These are phyloP conservation scores for Ophiostoma sp. DNA, from an alignment of 2,329 filamentous ascomycete genomes.

Conservation along the genomic window DNA sequence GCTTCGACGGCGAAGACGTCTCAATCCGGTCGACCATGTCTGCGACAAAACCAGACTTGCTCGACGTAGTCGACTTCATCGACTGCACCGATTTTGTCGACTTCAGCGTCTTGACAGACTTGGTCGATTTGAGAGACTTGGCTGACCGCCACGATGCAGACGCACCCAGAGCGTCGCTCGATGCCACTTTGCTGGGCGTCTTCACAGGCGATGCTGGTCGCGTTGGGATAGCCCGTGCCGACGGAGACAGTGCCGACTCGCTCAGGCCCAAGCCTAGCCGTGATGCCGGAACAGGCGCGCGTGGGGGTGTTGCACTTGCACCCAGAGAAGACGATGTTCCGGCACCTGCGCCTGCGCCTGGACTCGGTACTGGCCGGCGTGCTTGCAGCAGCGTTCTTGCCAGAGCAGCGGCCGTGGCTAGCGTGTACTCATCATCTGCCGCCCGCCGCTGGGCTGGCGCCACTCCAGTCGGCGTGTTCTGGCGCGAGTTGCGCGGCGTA, in stretches of 20 bases:
- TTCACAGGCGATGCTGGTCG: conserved; percentile 11
- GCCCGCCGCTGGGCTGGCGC: not conserved
- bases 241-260: not conserved
- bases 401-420: conserved; percentile 20
- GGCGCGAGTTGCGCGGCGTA: not conserved
- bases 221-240: not conserved
- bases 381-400: conserved; percentile 14
- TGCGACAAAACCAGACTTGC: conserved; percentile 37
- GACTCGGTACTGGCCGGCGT: not conserved
- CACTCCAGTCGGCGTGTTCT: not conserved
- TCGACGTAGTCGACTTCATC: conserved; percentile 14
- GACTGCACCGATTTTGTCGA: conserved; percentile 29
- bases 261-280: not conserved
- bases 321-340: not conserved
- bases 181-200: not conserved
- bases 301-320: not conserved
- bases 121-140: conserved; percentile 11
- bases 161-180: conserved; percentile 13
- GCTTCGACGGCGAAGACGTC: conserved; percentile 26
- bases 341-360: not conserved
- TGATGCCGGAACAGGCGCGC: not conserved
- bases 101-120: not conserved
- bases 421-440: conserved; percentile 1
- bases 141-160: not conserved
- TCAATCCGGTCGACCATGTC: conserved; percentile 55